Percentiles rank a stretch among this genome's conserved stretches.
Conservation (phyloP, 1,139 yeast species). For the Lodderomyces jiufengensis region DNA sequence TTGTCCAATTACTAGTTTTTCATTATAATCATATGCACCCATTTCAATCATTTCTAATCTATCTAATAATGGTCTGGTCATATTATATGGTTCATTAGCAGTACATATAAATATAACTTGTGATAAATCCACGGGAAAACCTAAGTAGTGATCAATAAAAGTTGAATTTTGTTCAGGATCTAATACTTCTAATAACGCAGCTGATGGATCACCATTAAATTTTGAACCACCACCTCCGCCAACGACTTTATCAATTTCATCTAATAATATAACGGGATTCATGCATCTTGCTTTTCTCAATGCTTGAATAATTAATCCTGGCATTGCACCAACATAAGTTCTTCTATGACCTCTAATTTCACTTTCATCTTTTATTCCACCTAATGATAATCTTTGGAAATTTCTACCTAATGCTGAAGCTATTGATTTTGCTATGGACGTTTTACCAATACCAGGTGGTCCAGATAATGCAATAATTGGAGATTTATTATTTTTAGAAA, state of each 20-base stretch:
- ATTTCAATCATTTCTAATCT: slow-evolving; percentile 82
- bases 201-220: slow-evolving; percentile 84
- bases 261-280: slow-evolving; percentile 87
- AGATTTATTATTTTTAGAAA: slow-evolving; percentile 45
- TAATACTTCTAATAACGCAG: slow-evolving; percentile 82
- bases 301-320: slow-evolving; percentile 80
- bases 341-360: slow-evolving; percentile 91
- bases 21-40: slow-evolving; percentile 78
- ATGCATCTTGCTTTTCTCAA: slow-evolving; percentile 72
- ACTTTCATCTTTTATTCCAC: slow-evolving; percentile 87
- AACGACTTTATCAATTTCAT: slow-evolving; percentile 84
- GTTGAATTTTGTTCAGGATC: slow-evolving; percentile 87
- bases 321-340: slow-evolving; percentile 93
- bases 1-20: slow-evolving; percentile 71
- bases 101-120: slow-evolving; percentile 85
- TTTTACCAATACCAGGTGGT: slow-evolving; percentile 95
- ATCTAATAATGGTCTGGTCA: slow-evolving; percentile 79
- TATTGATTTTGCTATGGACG: slow-evolving; percentile 82
- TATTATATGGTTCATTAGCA: slow-evolving; percentile 75
- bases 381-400: slow-evolving; percentile 81
- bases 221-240: slow-evolving; percentile 51
- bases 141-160: slow-evolving; percentile 82
- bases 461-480: slow-evolving; percentile 85
- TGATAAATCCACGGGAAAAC: slow-evolving; percentile 83
- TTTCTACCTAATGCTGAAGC: slow-evolving; percentile 78